A percentile compares a stretch with the other conserved stretches of the same genome.
Evolutionary conservation across 1,284 basidiomycete genomes (phyloP).

Genomic region (Hymenochaete sp.): DNA sequence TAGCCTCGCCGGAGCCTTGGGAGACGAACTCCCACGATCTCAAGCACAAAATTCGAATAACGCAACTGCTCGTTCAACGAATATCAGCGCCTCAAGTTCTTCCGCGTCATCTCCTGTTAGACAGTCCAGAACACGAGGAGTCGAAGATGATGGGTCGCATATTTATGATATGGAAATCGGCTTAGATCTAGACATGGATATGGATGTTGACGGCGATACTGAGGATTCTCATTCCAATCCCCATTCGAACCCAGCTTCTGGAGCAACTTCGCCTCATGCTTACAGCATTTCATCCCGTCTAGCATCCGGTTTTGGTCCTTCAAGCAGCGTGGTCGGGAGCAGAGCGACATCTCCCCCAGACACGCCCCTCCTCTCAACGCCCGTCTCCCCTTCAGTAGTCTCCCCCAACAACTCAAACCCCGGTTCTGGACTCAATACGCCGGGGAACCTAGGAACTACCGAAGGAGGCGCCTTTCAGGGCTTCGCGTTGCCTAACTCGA

Average conservation of each 20-base stretch:
- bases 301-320: too few species aligned
- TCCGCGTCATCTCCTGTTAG: not conserved
- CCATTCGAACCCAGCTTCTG: not conserved
- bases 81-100: constrained; percentile 18
- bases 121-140: not conserved
- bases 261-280: not conserved
- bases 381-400: constrained; percentile 5
- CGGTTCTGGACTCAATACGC: too few species aligned
- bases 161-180: not conserved
- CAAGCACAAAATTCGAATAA: too few species aligned
- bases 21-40: too few species aligned
- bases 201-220: not conserved
- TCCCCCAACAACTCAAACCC: constrained; percentile 2
- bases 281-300: too few species aligned
- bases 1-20: too few species aligned
- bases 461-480: too few species aligned
- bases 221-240: not conserved
- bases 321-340: not conserved
- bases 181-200: not conserved
- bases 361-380: constrained; percentile 15
- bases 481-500: too few species aligned
- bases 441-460: too few species aligned
- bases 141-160: not conserved
- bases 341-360: constrained; percentile 12
- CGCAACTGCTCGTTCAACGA: constrained; percentile 27